phyloP scores from a whole-genome alignment of 805 yeast genomes.

The Yamadazyma sp. region DNA sequence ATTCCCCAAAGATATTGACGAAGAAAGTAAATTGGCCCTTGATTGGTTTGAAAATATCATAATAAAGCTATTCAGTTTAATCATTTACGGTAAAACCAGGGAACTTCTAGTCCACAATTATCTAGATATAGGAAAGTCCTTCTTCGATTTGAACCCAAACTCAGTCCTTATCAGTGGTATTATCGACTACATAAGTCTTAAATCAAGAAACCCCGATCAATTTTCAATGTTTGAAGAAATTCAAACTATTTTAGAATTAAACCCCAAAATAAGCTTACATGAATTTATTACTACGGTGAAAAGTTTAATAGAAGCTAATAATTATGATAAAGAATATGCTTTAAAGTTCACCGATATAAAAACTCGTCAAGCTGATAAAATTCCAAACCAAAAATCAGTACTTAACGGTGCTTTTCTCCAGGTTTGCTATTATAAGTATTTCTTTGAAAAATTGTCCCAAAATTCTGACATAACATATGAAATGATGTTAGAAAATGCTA shows the following conservation, averaged over 20 bases:
- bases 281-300: slow-evolving; percentile 16
- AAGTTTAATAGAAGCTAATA: slow-evolving; percentile 12
- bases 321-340: slow-evolving; percentile 7
- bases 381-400: slow-evolving; percentile 53
- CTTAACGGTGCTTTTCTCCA: slow-evolving; percentile 52
- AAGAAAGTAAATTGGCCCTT: slow-evolving; percentile 19
- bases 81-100: slow-evolving; percentile 53
- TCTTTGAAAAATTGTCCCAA: slow-evolving; percentile 38
- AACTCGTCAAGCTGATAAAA: slow-evolving; percentile 44
- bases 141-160: slow-evolving; percentile 12
- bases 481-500: slow-evolving; percentile 45
- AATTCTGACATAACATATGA: slow-evolving; percentile 30
- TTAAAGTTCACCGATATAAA: slow-evolving; percentile 50
- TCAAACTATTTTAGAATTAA: slow-evolving; percentile 15
- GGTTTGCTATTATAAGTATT: slow-evolving; percentile 54
- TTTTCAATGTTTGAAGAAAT: slow-evolving; percentile 23
- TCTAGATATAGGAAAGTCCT: slow-evolving; percentile 27
- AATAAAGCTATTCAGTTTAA: slow-evolving; percentile 36
- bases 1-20: slow-evolving; percentile 5
- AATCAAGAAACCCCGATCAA: slow-evolving; percentile 14
- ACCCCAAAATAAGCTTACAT: slow-evolving; percentile 21
- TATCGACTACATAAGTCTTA: slow-evolving; percentile 47
- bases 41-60: slow-evolving; percentile 43
- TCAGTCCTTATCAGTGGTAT: slow-evolving; percentile 59
- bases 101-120: slow-evolving; percentile 60